Conservation (phyloP, 148 eudicot genomes). For the Tetragonia tetragonoides region DNA sequence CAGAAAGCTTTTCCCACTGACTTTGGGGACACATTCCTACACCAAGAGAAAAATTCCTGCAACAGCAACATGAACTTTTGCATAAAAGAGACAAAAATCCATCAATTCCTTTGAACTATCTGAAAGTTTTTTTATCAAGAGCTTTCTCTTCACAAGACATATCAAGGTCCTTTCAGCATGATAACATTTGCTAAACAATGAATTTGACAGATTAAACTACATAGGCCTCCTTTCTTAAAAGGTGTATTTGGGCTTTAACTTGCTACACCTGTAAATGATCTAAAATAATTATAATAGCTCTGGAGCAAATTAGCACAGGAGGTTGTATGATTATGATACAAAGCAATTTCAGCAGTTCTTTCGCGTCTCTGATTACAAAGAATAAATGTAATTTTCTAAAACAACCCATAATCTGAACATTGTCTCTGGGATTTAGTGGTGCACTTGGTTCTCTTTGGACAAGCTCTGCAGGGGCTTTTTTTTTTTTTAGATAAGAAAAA, state of each 20-base stretch:
- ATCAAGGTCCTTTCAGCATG: not conserved
- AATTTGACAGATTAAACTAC: not conserved
- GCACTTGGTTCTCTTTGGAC: not conserved
- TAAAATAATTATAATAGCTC: not conserved
- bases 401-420: not conserved
- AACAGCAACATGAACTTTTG: conserved; percentile 7
- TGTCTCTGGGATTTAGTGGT: not conserved
- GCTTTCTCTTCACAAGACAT: not conserved
- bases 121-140: not conserved
- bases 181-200: not conserved
- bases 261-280: not conserved
- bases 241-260: not conserved
- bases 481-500: too few species aligned
- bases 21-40: conserved; percentile 84
- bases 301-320: not conserved
- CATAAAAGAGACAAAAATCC: not conserved
- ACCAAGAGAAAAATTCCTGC: conserved; percentile 75
- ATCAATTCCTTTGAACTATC: not conserved
- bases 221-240: not conserved
- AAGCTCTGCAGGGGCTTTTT: too few species aligned
- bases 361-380: not conserved
- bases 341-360: not conserved
- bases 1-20: conserved; percentile 70
- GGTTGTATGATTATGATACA: not conserved
- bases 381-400: not conserved